Evolutionary conservation across 371 early-diverging fungal species (phyloP), one percentile per base, ranked within the genome.

Genomic region (Dichotomocladium elegans): DNA sequence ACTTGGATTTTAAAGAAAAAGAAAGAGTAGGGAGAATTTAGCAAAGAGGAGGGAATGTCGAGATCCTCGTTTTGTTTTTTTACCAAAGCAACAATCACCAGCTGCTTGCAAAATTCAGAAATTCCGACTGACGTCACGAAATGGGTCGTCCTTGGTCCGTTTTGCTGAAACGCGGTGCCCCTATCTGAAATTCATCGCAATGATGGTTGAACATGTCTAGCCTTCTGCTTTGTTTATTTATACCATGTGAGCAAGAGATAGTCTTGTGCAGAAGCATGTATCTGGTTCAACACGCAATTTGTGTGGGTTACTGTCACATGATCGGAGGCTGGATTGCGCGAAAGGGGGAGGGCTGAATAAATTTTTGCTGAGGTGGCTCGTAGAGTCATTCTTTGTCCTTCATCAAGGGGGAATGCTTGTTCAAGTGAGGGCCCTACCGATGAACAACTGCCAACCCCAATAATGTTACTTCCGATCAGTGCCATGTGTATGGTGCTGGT

Each of bases 11-110:
- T 21, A 60, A 68, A 37, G 37, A 37, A 25, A 55, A 53, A 46
- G 42, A 52, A 59, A 68, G 68, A 68, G 72, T 64, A 61, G 68
- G 72, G 64, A 63, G 68, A 52, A 47, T 43, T 8, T 33, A 42
- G 30, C 30, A 55, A 26, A 53, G 42, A 51, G 49, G 37, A 37
- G 37, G 37, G 37, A 17, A n/a, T 21, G 21, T 7, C 37, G 21
- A 37, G 14, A 21, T 37, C 17, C 21, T 21, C 17, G 17, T 21
- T 37, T 37, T 37, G 37, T 37, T 37, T 37, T 37, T 37, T 37
- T 37, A 57, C 49, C 25, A 53, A 53, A 35, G 29, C 28, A n/a
- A n/a, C n/a, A n/a, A n/a, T n/a, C n/a, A n/a, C n/a, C n/a, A n/a
- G n/a, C n/a, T n/a, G n/a, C n/a, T n/a, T n/a, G n/a, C n/a, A n/a